Conservation (phyloP, 1,284 basidiomycete genomes). For the Trichosporon coremiiforme region DNA sequence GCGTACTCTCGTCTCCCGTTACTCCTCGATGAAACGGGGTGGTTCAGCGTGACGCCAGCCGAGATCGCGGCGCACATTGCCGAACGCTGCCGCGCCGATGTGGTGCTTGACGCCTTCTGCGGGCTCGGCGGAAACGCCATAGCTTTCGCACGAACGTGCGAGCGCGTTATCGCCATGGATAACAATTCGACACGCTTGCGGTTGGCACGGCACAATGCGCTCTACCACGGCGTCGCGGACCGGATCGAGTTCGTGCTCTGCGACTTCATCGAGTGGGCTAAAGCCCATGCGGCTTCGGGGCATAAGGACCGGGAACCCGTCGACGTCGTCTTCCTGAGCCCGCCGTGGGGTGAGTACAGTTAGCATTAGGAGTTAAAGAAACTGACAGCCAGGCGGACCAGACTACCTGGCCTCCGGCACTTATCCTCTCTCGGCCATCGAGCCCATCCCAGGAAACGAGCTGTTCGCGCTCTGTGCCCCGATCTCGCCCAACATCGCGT, state of each 20-base stretch:
- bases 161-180: constrained; percentile 90
- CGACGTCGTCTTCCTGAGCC: constrained; percentile 87
- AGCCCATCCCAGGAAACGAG: constrained; percentile 76
- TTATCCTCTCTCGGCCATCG: constrained; percentile 71
- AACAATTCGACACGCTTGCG: constrained; percentile 77
- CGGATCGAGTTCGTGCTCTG: constrained; percentile 90
- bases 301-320: constrained; percentile 59
- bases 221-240: constrained; percentile 88
- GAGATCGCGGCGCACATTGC: constrained; percentile 88
- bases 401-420: constrained; percentile 52
- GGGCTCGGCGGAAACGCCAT: constrained; percentile 98
- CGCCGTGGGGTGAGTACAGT: constrained; percentile 90
- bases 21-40: constrained; percentile 69
- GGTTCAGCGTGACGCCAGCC: constrained; percentile 97
- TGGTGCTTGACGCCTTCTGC: constrained; percentile 79
- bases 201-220: constrained; percentile 87
- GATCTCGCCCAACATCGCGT: constrained; percentile 79
- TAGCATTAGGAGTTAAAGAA: not conserved
- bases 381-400: constrained; percentile 28
- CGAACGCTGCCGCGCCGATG: constrained; percentile 80
- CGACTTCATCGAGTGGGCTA: constrained; percentile 80
- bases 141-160: constrained; percentile 92
- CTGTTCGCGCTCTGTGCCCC: constrained; percentile 70
- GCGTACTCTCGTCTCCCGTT: constrained; percentile 66
- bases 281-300: constrained; percentile 59